A percentile compares a stretch with the other conserved stretches of the same genome.
Evolutionary conservation across 805 yeast species (phyloP).

Genomic region (Wickerhamiella kurtzmanii): DNA sequence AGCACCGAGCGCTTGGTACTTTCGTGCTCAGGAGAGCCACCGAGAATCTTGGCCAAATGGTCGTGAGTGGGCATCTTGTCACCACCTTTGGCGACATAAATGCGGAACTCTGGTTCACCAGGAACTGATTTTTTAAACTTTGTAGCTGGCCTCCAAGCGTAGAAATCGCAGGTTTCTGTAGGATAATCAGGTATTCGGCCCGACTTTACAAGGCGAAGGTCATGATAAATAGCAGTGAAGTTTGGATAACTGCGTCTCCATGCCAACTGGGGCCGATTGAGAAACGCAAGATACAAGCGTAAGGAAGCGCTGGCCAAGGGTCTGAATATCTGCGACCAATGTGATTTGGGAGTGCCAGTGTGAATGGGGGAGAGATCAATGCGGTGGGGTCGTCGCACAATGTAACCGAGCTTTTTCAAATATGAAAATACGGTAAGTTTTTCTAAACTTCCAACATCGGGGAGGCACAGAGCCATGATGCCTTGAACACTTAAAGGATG

Average conservation of each 20-base stretch:
- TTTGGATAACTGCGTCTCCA: constrained; percentile 16
- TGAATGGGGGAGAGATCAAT: no score
- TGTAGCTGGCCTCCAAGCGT: constrained; percentile 73
- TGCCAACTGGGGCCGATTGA: constrained; percentile 7
- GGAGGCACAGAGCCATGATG: constrained; percentile 39
- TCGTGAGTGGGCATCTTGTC: constrained; percentile 24
- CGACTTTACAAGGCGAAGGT: constrained; percentile 8
- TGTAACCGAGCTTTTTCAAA: constrained; percentile 65
- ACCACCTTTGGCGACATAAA: constrained; percentile 41
- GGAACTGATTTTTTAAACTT: constrained; percentile 58
- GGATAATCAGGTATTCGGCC: constrained; percentile 2
- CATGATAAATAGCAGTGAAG: constrained; percentile 13
- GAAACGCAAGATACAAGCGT: background rate
- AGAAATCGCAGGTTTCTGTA: constrained; percentile 32
- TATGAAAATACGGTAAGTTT: constrained; percentile 48
- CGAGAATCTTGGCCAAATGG: constrained; percentile 26
- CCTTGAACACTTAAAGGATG: constrained; percentile 47
- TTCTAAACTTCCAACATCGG: constrained; percentile 8
- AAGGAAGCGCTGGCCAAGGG: background rate
- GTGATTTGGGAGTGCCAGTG: no score
- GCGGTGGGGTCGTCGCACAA: constrained; percentile 31
- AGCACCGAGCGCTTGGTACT: constrained; percentile 25
- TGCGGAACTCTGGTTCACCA: constrained; percentile 56
- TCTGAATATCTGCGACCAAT: background rate
- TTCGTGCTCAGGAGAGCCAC: constrained; percentile 15